phyloP scores from a whole-genome alignment of 257 asterid genomes.

The Solanum pimpinellifolium region DNA sequence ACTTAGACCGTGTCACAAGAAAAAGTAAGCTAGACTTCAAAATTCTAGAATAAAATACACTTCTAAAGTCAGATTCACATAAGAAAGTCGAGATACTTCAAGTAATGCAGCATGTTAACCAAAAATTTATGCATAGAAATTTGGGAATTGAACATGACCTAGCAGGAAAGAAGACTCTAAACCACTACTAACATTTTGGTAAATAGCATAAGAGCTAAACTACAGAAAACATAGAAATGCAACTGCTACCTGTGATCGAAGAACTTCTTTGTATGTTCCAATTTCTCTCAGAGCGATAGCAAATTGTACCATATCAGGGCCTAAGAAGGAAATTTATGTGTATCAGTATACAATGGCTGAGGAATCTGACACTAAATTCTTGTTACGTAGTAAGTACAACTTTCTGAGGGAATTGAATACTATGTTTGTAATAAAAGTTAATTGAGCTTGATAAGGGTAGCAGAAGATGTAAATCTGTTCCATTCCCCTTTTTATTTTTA shows the following conservation, averaged over 20 bases:
- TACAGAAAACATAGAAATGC: neutral
- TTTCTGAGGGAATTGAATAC: neutral
- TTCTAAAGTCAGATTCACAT: neutral
- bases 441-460: neutral
- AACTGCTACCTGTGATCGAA: slow-evolving; percentile 66
- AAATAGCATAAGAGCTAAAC: neutral
- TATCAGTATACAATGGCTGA: slow-evolving; percentile 1
- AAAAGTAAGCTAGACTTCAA: neutral
- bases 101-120: neutral
- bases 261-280: slow-evolving; percentile 89
- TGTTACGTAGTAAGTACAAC: neutral
- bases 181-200: neutral
- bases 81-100: neutral
- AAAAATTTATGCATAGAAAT: neutral
- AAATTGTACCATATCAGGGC: slow-evolving; percentile 86
- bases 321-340: slow-evolving; percentile 24
- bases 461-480: neutral
- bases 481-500: neutral
- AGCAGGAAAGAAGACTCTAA: neutral
- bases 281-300: slow-evolving; percentile 80
- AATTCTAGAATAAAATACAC: neutral
- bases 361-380: neutral
- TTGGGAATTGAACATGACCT: neutral
- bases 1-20: neutral
- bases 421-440: neutral